phyloP scores from a whole-genome alignment of 2,329 filamentous ascomycete species.

The Venturia aucupariae region DNA sequence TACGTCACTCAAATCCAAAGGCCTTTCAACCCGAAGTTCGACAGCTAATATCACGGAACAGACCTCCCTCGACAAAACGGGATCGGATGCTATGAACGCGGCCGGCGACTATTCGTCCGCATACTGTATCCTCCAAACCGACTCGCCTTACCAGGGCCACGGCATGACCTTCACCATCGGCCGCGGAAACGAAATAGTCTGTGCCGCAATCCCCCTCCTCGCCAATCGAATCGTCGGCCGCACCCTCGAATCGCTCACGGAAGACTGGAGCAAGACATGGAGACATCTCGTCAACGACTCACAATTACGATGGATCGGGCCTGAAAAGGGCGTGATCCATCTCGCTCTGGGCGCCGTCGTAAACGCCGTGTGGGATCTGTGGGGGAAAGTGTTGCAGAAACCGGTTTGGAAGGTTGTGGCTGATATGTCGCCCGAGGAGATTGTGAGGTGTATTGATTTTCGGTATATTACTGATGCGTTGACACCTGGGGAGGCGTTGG shows the following conservation, averaged over 20 bases:
- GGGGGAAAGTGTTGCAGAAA: slow-evolving; percentile 78
- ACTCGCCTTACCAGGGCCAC: slow-evolving; percentile 61
- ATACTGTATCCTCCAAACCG: slow-evolving; percentile 86
- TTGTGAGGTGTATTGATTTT: slow-evolving; percentile 85
- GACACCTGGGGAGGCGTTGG: slow-evolving; percentile 72
- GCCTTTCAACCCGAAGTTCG: neutral
- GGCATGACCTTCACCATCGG: slow-evolving; percentile 84
- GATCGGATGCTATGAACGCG: slow-evolving; percentile 93
- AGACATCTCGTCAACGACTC: slow-evolving; percentile 83
- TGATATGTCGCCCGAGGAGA: slow-evolving; percentile 81
- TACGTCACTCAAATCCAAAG: slow-evolving; percentile 17
- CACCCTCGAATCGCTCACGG: slow-evolving; percentile 66
- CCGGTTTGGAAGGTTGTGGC: slow-evolving; percentile 85
- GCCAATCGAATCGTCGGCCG: slow-evolving; percentile 66
- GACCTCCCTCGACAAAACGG: slow-evolving; percentile 93
- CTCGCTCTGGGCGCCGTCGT: slow-evolving; percentile 82
- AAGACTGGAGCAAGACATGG: slow-evolving; percentile 83
- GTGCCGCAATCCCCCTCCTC: slow-evolving; percentile 70
- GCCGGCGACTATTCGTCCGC: slow-evolving; percentile 87
- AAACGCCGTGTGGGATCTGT: slow-evolving; percentile 92
- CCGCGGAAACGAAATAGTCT: slow-evolving; percentile 88
- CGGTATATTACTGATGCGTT: slow-evolving; percentile 91
- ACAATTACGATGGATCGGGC: slow-evolving; percentile 87
- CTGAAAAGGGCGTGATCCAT: slow-evolving; percentile 90
- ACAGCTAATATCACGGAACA: slow-evolving; percentile 16